These are phyloP conservation scores for Yarrowia sp. DNA, from an alignment of 805 yeast species.

Conservation along the genomic window DNA sequence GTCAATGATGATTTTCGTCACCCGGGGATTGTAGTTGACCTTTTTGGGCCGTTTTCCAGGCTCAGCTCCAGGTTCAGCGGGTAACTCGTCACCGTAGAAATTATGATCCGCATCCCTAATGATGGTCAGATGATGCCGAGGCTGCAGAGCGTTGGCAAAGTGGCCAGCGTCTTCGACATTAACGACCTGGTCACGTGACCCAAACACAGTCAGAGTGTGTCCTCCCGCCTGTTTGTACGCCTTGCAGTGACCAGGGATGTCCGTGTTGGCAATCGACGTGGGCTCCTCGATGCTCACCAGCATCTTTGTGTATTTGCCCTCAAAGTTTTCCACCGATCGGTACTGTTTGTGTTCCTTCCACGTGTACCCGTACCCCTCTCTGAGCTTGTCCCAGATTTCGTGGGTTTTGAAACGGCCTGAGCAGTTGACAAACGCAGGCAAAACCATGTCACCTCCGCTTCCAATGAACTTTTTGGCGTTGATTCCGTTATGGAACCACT, in stretches of 20 bases:
- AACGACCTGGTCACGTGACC: conserved; percentile 69
- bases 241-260: conserved; percentile 36
- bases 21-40: conserved; percentile 66
- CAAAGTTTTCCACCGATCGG: conserved; percentile 40
- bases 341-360: conserved; percentile 46
- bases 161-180: conserved; percentile 67
- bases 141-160: conserved; percentile 63
- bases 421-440: conserved; percentile 74
- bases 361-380: conserved; percentile 56
- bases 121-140: conserved; percentile 63
- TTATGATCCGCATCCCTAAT: conserved; percentile 82
- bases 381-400: conserved; percentile 49
- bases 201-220: conserved; percentile 71
- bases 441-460: conserved; percentile 47
- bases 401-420: conserved; percentile 63
- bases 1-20: conserved; percentile 57
- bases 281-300: conserved; percentile 29
- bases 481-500: conserved; percentile 61
- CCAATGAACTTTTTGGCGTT: not conserved
- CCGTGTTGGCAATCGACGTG: conserved; percentile 34
- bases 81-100: conserved; percentile 60
- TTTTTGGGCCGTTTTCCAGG: conserved; percentile 48
- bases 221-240: conserved; percentile 28
- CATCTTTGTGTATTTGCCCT: conserved; percentile 40
- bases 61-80: conserved; percentile 43